These are phyloP conservation scores for Suillus variegatus DNA, from an alignment of 768 basidiomycete genomes.

Conservation along the genomic window DNA sequence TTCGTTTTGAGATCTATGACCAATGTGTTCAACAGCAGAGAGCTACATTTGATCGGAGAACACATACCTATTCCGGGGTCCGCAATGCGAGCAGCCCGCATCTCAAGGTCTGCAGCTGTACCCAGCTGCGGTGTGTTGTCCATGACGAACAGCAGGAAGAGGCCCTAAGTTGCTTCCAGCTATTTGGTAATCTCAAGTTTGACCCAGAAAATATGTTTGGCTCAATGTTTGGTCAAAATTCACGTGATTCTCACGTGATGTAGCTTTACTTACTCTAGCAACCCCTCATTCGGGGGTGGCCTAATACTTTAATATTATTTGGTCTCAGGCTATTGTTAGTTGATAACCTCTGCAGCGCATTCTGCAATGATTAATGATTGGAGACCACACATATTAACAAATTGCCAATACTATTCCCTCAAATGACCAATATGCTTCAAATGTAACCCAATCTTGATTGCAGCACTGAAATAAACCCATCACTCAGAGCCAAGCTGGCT, in stretches of 20 bases:
- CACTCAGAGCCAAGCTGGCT: not conserved
- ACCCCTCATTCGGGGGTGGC: not conserved
- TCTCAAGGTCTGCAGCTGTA: constrained; percentile 63
- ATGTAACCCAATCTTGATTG: not conserved
- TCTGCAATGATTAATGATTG: not conserved
- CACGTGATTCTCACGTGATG: constrained; percentile 36
- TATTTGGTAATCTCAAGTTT: not conserved
- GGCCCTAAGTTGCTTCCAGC: not conserved
- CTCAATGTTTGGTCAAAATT: constrained; percentile 26
- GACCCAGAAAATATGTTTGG: constrained; percentile 37
- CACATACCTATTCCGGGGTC: constrained; percentile 70
- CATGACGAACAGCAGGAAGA: constrained; percentile 29
- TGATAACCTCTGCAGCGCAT: not conserved
- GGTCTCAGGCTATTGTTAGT: no score
- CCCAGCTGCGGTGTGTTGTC: constrained; percentile 45
- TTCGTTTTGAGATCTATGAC: constrained; percentile 68
- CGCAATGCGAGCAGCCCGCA: constrained; percentile 69
- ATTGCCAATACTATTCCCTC: not conserved
- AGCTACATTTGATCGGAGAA: not conserved
- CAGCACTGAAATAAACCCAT: not conserved
- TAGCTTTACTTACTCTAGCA: not conserved
- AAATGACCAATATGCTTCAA: not conserved
- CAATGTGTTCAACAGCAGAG: constrained; percentile 5
- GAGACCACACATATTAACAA: not conserved
- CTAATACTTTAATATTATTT: not conserved